A percentile compares a stretch with the other conserved stretches of the same genome.
Evolutionary conservation across 306 rosid species (phyloP).

Genomic region (Ceratonia siliqua): DNA sequence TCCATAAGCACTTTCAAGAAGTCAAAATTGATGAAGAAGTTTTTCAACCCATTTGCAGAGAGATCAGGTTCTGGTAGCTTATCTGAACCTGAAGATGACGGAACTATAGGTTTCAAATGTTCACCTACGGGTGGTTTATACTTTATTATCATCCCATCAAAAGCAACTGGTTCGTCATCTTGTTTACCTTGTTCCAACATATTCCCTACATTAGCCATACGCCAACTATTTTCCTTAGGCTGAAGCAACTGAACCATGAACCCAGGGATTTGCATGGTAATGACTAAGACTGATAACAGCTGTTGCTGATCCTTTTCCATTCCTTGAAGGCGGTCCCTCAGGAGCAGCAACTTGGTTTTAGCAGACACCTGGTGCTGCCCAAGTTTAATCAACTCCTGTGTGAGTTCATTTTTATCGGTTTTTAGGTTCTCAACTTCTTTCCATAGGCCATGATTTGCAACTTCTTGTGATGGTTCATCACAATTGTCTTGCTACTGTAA

Average conservation of each 20-base stretch:
- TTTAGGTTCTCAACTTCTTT: conserved; percentile 89
- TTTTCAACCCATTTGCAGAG: conserved; percentile 55
- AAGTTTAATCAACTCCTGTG: conserved; percentile 80
- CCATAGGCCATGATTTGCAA: conserved; percentile 44
- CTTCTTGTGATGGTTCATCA: conserved; percentile 43
- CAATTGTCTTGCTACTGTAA: conserved; percentile 43
- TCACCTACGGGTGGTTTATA: conserved; percentile 64
- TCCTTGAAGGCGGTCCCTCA: conserved; percentile 74
- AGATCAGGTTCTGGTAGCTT: conserved; percentile 47
- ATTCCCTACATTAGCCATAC: conserved; percentile 51
- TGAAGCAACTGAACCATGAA: conserved; percentile 76
- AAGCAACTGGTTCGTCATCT: conserved; percentile 44
- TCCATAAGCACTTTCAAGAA: conserved; percentile 81
- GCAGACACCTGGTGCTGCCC: conserved; percentile 82
- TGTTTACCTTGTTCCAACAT: conserved; percentile 46
- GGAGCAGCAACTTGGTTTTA: conserved; percentile 56
- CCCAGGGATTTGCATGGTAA: conserved; percentile 92
- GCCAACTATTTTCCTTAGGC: conserved; percentile 86
- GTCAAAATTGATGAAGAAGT: conserved; percentile 63
- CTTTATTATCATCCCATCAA: conserved; percentile 65
- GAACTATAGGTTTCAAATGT: conserved; percentile 37
- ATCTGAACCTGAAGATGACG: conserved; percentile 35
- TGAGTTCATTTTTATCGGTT: conserved; percentile 62
- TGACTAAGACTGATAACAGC: conserved; percentile 89
- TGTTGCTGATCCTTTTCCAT: conserved; percentile 96